Evolutionary conservation across 225 moss, liverwort and hornwort species (phyloP).

Genomic region (Pseudisothecium myosuroides): DNA sequence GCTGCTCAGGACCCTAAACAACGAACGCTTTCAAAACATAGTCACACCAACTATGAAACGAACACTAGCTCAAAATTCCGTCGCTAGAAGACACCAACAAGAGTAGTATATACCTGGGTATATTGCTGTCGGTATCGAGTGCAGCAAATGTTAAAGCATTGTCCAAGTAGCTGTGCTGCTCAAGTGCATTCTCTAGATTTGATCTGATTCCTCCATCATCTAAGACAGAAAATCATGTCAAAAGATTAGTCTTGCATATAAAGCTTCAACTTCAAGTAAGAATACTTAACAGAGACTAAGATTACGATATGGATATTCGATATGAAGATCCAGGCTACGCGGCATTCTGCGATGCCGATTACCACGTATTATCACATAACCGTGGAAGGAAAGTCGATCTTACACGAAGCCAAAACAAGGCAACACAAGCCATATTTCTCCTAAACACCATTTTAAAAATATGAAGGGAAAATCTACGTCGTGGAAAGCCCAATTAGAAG

Average conservation of each 20-base stretch:
- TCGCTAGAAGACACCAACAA: neutral
- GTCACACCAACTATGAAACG: neutral
- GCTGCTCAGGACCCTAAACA: neutral
- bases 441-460: neutral
- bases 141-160: neutral
- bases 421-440: neutral
- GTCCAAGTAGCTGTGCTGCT: conserved; percentile 13
- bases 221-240: conserved; percentile 2
- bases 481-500: neutral
- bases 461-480: neutral
- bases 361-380: neutral
- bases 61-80: neutral
- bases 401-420: neutral
- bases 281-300: neutral
- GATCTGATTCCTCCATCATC: conserved; percentile 27
- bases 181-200: conserved; percentile 19
- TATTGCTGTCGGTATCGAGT: neutral
- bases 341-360: neutral
- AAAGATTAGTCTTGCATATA: neutral
- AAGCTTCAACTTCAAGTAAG: neutral
- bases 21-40: neutral
- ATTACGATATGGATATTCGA: neutral
- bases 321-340: neutral
- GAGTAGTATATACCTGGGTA: conserved; percentile 27
- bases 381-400: neutral